These are phyloP conservation scores for Podosphaera leucotricha DNA, from an alignment of 2,329 filamentous ascomycete genomes.

Conservation along the genomic window DNA sequence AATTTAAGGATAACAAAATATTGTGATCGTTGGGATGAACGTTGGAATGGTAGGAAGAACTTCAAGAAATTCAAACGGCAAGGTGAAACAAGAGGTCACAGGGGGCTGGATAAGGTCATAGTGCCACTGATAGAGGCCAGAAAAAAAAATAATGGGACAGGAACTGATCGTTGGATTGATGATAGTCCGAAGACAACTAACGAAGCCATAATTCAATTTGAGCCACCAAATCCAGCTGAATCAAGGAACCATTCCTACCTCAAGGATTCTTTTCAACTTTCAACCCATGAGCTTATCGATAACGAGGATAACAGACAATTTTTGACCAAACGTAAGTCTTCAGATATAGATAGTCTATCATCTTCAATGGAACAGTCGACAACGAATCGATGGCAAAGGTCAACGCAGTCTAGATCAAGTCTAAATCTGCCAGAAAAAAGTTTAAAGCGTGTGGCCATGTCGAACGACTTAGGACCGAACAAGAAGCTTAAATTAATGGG, in stretches of 20 bases:
- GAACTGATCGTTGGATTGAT: conserved; percentile 31
- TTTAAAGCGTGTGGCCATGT: conserved; percentile 8
- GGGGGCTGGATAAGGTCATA: conserved; percentile 18
- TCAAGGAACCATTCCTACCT: background rate
- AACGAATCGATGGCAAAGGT: conserved; percentile 1
- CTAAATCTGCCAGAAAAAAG: background rate
- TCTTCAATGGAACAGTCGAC: background rate
- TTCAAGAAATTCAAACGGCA: conserved; percentile 68
- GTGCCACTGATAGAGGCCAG: conserved; percentile 38
- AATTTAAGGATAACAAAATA: background rate
- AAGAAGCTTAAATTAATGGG: conserved; percentile 10
- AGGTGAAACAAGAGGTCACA: conserved; percentile 17
- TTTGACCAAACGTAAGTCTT: background rate
- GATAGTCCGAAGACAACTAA: conserved; percentile 16
- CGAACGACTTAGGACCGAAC: conserved; percentile 7
- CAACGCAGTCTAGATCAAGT: conserved; percentile 2
- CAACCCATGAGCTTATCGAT: background rate
- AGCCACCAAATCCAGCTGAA: background rate
- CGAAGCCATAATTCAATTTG: conserved; percentile 8
- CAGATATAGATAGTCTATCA: conserved; percentile 4
- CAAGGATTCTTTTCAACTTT: background rate
- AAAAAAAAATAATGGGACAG: conserved; percentile 31
- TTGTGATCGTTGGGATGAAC: conserved; percentile 53
- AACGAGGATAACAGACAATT: background rate
- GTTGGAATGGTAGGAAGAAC: conserved; percentile 87